Base-by-base conservation (phyloP, 2,329 filamentous ascomycete species). In the Trichoderma citrinoviride region DNA sequence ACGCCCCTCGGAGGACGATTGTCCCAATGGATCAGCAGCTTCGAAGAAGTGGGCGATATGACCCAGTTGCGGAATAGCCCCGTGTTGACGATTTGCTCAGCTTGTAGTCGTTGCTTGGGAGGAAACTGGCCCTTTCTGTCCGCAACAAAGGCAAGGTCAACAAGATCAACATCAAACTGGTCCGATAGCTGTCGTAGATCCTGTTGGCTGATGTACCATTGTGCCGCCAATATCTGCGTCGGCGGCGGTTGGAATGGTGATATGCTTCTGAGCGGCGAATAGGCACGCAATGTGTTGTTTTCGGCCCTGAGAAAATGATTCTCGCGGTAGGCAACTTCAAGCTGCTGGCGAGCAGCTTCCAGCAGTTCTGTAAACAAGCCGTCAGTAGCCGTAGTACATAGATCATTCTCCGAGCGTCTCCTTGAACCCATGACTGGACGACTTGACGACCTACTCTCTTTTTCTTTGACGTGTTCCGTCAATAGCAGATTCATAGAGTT, bases 31-130 rank as follows among this genome's bases (percentile, higher is more conserved):
- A 61, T 44, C n/a, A 61, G 23, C 15, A 61, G 58, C 10, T 23
- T 33, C 5, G 47, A 41, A 27, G 58, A 61, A 12, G 17, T 21
- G 2, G 29, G 37, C 21, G 58, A 52, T 5, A 61, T n/a, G 0
- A 61, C 50, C 58, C 58, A 61, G 21, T 61, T 49, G 6, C 58
- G 47, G 7, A 61, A 61, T 10, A 12, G 6, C 58, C 46, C 23
- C 10, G 47, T 33, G 47, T 41, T 44, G 10, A 53, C 37, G 2
- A 61, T 53, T 25, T 53, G 58, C 10, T 61, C 58, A 29, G 58
- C 47, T 12, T 19, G 7, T 6, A 44, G 23, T 17, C 58, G 58
- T 6, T 61, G 40, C 21, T 52, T 53, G 8, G 50, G 17, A 2
- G 47, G 58, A 10, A 61, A 15, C 17, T 44, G 37, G 10, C 14